Evolutionary conservation across 352 stramenopile species (phyloP).

Genomic region (Globisporangium barbulae): DNA sequence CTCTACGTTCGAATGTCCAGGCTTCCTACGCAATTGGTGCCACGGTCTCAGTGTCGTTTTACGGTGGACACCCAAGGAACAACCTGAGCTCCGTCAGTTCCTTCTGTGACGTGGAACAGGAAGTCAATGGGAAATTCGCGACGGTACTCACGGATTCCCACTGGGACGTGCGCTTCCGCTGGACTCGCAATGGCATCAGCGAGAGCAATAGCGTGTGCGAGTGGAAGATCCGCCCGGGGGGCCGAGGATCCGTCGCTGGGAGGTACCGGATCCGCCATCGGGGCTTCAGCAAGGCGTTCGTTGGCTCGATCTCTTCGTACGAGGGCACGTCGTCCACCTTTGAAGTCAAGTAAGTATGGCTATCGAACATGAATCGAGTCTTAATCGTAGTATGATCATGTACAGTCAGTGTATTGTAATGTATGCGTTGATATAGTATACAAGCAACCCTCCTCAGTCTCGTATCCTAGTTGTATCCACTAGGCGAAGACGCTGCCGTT

Average conservation of each 20-base stretch:
- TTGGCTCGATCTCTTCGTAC: constrained; percentile 18
- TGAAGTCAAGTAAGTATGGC: too few relatives aligned
- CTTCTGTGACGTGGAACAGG: constrained; percentile 50
- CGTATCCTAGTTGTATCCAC: too few relatives aligned
- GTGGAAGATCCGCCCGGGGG: constrained; percentile 26
- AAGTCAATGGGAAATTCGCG: too few relatives aligned
- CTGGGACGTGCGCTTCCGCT: constrained; percentile 50
- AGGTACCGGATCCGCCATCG: constrained; percentile 49
- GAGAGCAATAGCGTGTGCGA: constrained; percentile 38
- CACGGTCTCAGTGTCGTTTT: constrained; percentile 36
- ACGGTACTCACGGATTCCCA: constrained; percentile 51
- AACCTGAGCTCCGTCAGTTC: too few relatives aligned
- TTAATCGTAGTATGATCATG: too few relatives aligned
- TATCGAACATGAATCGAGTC: too few relatives aligned
- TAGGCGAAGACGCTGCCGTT: background rate
- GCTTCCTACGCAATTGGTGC: constrained; percentile 29
- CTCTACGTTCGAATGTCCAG: constrained; percentile 26
- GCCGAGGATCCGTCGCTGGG: constrained; percentile 14
- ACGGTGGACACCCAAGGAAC: constrained; percentile 46
- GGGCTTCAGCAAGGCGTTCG: constrained; percentile 32
- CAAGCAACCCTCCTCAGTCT: too few relatives aligned
- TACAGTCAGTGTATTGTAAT: too few relatives aligned
- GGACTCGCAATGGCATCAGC: constrained; percentile 19
- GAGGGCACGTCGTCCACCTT: constrained; percentile 2
- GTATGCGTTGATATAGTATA: too few relatives aligned